A percentile compares a stretch with the other conserved stretches of the same genome.
phyloP scores from a whole-genome alignment of 345 rosid species.

The Draba incana region DNA sequence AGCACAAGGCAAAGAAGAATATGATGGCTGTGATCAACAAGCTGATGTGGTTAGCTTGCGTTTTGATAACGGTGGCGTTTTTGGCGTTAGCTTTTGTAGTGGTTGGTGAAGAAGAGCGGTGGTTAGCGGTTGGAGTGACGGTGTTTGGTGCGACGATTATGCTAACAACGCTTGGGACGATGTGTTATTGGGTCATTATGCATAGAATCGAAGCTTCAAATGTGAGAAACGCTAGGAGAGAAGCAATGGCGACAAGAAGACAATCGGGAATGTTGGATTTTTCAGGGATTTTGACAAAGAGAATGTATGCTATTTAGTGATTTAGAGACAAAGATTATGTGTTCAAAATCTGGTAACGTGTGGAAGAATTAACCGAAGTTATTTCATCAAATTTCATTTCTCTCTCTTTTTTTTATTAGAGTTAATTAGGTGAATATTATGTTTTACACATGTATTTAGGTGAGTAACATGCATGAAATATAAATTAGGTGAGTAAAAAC shows the following conservation, averaged over 20 bases:
- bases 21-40: conserved; percentile 95
- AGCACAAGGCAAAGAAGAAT: conserved; percentile 91
- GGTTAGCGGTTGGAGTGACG: conserved; percentile 84
- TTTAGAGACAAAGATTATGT: not conserved
- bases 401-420: too few species aligned
- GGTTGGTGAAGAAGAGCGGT: conserved; percentile 68
- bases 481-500: too few species aligned
- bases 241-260: conserved; percentile 55
- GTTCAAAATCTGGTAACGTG: conserved; percentile 16
- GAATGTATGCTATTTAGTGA: conserved; percentile 77
- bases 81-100: conserved; percentile 81
- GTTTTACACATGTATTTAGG: too few species aligned
- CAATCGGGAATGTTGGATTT: conserved; percentile 47
- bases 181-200: conserved; percentile 89
- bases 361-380: conserved; percentile 29
- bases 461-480: too few species aligned
- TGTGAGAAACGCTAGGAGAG: conserved; percentile 62
- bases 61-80: conserved; percentile 74
- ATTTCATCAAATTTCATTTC: too few species aligned
- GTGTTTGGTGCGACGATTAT: conserved; percentile 78
- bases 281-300: conserved; percentile 67
- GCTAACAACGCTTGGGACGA: conserved; percentile 89
- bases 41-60: conserved; percentile 95
- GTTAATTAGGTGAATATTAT: too few species aligned
- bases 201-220: conserved; percentile 83